A percentile compares a stretch with the other conserved stretches of the same genome.
phyloP scores from a whole-genome alignment of 2,329 filamentous ascomycete species.

The Septoria petroselini region DNA sequence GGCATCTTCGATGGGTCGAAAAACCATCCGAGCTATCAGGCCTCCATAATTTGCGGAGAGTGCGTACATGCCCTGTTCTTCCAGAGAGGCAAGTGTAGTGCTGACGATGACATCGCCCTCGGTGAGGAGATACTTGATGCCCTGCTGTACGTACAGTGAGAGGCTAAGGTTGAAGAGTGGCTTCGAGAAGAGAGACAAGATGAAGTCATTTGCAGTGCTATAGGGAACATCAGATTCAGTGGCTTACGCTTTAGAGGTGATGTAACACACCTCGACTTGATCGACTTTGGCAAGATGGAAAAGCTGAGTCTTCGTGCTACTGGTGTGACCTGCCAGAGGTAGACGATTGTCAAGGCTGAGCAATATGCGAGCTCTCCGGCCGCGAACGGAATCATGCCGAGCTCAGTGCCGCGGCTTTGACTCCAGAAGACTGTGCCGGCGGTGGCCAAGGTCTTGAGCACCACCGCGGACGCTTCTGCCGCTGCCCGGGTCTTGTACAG shows the following conservation, averaged over 20 bases:
- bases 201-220: constrained; percentile 43
- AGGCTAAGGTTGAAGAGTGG: constrained; percentile 68
- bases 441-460: constrained; percentile 71
- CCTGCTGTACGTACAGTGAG: constrained; percentile 83
- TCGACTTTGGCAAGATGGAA: constrained; percentile 58
- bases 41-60: constrained; percentile 91
- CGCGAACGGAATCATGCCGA: constrained; percentile 84
- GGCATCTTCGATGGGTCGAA: constrained; percentile 94
- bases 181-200: constrained; percentile 62
- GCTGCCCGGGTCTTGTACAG: constrained; percentile 75
- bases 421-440: constrained; percentile 68
- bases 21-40: constrained; percentile 79
- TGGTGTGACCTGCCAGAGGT: constrained; percentile 59
- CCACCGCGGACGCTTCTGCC: constrained; percentile 79
- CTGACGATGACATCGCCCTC: constrained; percentile 92
- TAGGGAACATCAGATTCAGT: constrained; percentile 27
- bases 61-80: constrained; percentile 86
- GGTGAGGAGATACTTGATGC: constrained; percentile 89
- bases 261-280: constrained; percentile 44
- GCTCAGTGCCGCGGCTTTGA: constrained; percentile 49
- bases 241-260: constrained; percentile 27
- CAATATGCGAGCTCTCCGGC: constrained; percentile 80
- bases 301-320: constrained; percentile 61
- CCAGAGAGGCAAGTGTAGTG: constrained; percentile 68
- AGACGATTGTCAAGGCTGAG: constrained; percentile 64